These are phyloP conservation scores for Russula sp. DNA, from an alignment of 768 basidiomycete species.

Conservation along the genomic window DNA sequence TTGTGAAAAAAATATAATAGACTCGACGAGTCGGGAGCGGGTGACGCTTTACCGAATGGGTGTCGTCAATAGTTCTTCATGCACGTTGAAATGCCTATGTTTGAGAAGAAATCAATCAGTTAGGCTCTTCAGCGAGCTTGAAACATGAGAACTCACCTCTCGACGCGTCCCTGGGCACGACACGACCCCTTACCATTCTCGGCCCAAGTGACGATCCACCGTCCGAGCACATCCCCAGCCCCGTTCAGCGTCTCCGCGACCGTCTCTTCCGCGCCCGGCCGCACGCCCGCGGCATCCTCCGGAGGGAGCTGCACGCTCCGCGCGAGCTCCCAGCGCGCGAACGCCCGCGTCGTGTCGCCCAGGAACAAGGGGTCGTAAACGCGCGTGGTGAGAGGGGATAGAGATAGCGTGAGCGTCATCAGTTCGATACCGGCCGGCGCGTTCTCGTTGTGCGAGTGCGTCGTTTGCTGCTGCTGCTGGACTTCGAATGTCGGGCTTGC, in stretches of 20 bases:
- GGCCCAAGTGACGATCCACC: slow-evolving; percentile 76
- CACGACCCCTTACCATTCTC: slow-evolving; percentile 58
- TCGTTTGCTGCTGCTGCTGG: slow-evolving; percentile 13
- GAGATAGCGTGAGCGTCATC: slow-evolving; percentile 54
- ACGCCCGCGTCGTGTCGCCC: slow-evolving; percentile 55
- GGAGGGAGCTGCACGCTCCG: slow-evolving; percentile 39
- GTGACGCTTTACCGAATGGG: slow-evolving; percentile 16
- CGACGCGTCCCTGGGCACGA: slow-evolving; percentile 51
- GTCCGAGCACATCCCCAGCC: slow-evolving; percentile 53
- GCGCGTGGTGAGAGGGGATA: slow-evolving; percentile 56
- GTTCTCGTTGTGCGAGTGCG: slow-evolving; percentile 21
- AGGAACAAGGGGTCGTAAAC: slow-evolving; percentile 73
- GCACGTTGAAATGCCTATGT: slow-evolving; percentile 44
- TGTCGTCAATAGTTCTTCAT: slow-evolving; percentile 38
- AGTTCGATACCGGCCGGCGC: slow-evolving; percentile 53
- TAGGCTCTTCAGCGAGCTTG: no score
- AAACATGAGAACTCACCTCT: slow-evolving; percentile 41
- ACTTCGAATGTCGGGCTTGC: not conserved
- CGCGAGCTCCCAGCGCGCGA: slow-evolving; percentile 79
- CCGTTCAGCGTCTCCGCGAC: slow-evolving; percentile 66
- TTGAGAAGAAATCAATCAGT: not conserved
- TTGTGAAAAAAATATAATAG: not conserved
- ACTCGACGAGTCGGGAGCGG: not conserved
- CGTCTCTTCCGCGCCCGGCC: slow-evolving; percentile 59
- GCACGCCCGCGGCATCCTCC: slow-evolving; percentile 31